Evolutionary conservation across 768 basidiomycete species (phyloP).

Genomic region (Candolleomyces efflorescens): DNA sequence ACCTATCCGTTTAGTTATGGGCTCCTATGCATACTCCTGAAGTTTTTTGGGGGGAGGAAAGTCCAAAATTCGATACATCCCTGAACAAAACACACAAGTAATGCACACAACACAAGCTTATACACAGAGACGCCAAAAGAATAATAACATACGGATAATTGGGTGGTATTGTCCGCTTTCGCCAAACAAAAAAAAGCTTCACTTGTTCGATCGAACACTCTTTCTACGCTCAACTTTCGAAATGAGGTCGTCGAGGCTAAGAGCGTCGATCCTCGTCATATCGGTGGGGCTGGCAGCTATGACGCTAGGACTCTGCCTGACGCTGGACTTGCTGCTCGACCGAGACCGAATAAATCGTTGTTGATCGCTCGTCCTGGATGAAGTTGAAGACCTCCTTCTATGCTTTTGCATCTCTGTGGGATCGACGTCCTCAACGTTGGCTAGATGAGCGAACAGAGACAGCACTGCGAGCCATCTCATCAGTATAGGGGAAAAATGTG

Average conservation of each 20-base stretch:
- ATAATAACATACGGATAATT: neutral
- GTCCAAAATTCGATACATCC: too few relatives aligned
- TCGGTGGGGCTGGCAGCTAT: slow-evolving; percentile 26
- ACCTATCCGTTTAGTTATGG: too few relatives aligned
- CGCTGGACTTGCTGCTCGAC: slow-evolving; percentile 37
- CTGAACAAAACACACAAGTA: too few relatives aligned
- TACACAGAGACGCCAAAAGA: neutral
- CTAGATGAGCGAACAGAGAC: slow-evolving; percentile 72
- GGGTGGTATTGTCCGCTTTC: neutral
- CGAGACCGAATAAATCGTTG: slow-evolving; percentile 35
- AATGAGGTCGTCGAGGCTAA: slow-evolving; percentile 14
- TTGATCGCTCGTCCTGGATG: slow-evolving; percentile 46
- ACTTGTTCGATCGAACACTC: slow-evolving; percentile 7
- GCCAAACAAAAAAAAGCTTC: neutral
- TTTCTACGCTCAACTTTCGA: slow-evolving; percentile 10
- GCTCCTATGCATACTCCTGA: too few relatives aligned
- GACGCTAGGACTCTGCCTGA: slow-evolving; percentile 29
- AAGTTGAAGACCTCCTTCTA: slow-evolving; percentile 71
- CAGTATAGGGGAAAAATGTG: neutral
- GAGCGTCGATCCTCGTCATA: slow-evolving; percentile 19
- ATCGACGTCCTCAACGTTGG: slow-evolving; percentile 70
- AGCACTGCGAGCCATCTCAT: slow-evolving; percentile 47
- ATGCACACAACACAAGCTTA: too few relatives aligned
- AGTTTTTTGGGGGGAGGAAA: too few relatives aligned
- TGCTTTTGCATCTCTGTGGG: slow-evolving; percentile 77